A percentile compares a stretch with the other conserved stretches of the same genome.
Evolutionary conservation across 371 early-diverging fungal genomes (phyloP).

Genomic region (Rhizopus arrhizus): DNA sequence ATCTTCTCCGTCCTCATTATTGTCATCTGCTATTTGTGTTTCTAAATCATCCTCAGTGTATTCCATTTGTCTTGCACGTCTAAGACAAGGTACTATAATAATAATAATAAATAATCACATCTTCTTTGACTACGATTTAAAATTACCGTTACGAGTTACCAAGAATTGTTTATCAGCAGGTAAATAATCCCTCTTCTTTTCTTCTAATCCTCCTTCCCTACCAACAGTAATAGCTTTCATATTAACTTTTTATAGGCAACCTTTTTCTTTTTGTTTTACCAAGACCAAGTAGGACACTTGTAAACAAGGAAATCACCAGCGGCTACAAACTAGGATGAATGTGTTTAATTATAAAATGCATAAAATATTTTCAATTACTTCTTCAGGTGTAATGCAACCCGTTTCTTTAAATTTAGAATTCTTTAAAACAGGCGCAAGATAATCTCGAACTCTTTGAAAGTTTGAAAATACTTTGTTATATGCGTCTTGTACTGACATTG

Average conservation of each 20-base stretch:
- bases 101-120: not conserved
- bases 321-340: conserved; percentile 77
- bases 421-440: conserved; percentile 91
- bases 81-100: conserved; percentile 81
- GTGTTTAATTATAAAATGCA: not conserved
- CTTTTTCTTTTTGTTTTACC: conserved; percentile 52
- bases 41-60: conserved; percentile 69
- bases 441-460: conserved; percentile 69
- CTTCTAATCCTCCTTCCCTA: conserved; percentile 82
- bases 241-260: not conserved
- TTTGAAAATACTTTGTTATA: conserved; percentile 53
- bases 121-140: not conserved
- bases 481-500: conserved; percentile 51
- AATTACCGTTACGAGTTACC: conserved; percentile 88
- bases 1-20: conserved; percentile 59
- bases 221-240: not conserved
- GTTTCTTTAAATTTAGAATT: conserved; percentile 94
- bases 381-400: conserved; percentile 93
- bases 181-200: conserved; percentile 87
- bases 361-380: conserved; percentile 56
- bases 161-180: conserved; percentile 93
- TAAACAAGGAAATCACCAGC: conserved; percentile 97
- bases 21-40: conserved; percentile 50
- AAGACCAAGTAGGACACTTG: conserved; percentile 98
- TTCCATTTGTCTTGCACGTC: conserved; percentile 87